Base-by-base conservation (phyloP, 768 basidiomycete species). In the Leccinum truebloodii region DNA sequence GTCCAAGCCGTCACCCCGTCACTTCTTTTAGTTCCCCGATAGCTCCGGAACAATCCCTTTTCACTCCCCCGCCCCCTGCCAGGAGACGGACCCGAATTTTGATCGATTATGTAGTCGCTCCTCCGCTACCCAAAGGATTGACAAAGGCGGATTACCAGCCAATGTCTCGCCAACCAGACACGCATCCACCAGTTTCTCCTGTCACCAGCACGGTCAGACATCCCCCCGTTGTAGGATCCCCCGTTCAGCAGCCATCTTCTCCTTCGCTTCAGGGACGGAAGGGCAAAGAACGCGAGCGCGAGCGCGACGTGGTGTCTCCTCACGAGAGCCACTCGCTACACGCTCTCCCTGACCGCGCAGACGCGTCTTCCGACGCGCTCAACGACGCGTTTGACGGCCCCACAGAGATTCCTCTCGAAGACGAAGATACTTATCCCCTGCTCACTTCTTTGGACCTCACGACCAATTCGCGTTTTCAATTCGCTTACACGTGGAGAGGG, bases 41-140 rank as follows among this genome's bases (percentile, higher is more conserved):
- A 20, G 55, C 49, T 24, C 48, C 5, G 3, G 57, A 67, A 22
- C 60, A 53, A 8, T 72, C 69, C 10, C 70, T 75, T 46, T 74
- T 74, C 52, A 74, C 73, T 0, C 74, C 73, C 26, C 70, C 72
- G 13, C 65, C 67, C 4, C 59, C 44, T 6, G 34, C 57, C 7
- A 65, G 50, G 52, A 61, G 35, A 54, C 72, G 61, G 1, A 20
- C 55, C 3, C 62, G 63, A 14, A 1, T 49, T 6, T 4, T 61
- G 35, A 32, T 75, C 3, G 61, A 66, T 50, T 51, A 67, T 54
- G 6, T 75, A 7, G 58, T 60, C 5, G 69, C 60, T 13, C 73
- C 73, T 30, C 14, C 63, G 1, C 54, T 74, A 30, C 66, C 69
- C 6, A 62, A 64, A 28, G 72, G 64, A 16, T 35, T 64, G 10